Evolutionary conservation across 2,329 filamentous ascomycete species (phyloP).

Genomic region (Botrytis tulipae): DNA sequence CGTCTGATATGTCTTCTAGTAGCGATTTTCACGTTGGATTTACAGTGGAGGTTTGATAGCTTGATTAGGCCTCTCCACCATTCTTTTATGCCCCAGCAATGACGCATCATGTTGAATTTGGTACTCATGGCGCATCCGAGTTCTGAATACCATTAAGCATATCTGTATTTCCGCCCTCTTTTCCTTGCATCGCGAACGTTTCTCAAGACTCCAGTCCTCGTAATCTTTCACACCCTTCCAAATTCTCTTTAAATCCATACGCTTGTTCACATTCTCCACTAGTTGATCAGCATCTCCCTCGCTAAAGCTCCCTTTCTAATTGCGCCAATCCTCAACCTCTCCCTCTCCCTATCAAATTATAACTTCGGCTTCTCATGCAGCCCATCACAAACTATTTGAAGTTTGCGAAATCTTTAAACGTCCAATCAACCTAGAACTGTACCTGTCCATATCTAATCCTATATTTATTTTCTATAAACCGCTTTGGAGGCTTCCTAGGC

Average conservation of each 20-base stretch:
- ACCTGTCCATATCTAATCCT: background rate
- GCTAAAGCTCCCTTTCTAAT: conserved; percentile 10
- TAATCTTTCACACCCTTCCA: background rate
- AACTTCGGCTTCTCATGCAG: no score
- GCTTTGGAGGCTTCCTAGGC: background rate
- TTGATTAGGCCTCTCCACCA: background rate
- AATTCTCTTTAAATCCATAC: conserved; percentile 16
- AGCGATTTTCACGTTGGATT: background rate
- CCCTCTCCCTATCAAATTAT: background rate
- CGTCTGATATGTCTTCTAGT: background rate
- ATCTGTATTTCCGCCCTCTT: background rate
- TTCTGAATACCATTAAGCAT: background rate
- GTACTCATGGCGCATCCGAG: background rate
- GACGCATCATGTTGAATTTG: background rate
- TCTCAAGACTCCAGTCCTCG: background rate
- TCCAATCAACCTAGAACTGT: background rate
- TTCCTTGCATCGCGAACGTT: background rate
- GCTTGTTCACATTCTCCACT: conserved; percentile 21
- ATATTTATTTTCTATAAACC: background rate
- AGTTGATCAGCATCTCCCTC: conserved; percentile 15
- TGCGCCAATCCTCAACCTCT: conserved; percentile 7
- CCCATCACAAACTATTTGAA: no score
- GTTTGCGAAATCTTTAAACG: background rate
- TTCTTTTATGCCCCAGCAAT: background rate
- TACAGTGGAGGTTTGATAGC: background rate